Base-by-base conservation (phyloP, 352 stramenopile species). In the Phytophthora gonapodyides region DNA sequence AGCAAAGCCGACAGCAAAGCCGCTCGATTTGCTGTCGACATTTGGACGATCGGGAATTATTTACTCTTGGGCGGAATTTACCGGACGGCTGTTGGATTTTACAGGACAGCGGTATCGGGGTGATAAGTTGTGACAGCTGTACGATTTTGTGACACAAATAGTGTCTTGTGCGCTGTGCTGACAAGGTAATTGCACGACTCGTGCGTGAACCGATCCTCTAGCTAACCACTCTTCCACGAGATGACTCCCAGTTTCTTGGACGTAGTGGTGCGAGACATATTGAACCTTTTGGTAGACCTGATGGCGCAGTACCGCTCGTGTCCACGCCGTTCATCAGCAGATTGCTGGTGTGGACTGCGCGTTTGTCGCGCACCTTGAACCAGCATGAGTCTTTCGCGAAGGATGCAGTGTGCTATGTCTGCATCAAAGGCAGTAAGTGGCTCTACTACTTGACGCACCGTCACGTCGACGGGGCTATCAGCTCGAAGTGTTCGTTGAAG, bases 261-360 rank as follows among this genome's bases (percentile, higher is more conserved):
- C 47, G 58, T 86, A 17, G 73, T 78, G 48, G 64, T 78, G 5
- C 64, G 76, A n/a, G 74, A 72, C 13, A 55, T 75, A 8, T 84
- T 86, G 10, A 67, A 88, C 40, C 56, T 76, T 7, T 65, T 60
- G 0, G 69, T 75, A 7, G 71, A 78, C 5, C 33, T 84, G 24
- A 27, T 27, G 24, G 24, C 42, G 46, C 73, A 6, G 59, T 64
- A 8, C 57, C 75, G n/a, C 45, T 71, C 21, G 63, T 60, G 36
- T 77, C 70, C 3, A 61, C 67, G 21, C 69, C 71, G 35, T 81
- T 82, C 42, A 69, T 85, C 51, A 61, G 46, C 1, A 66, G 57
- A 0, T 44, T 81, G 7, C 60, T 80, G 74, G 66, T 3, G 76
- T 84, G 8, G 50, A 57, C 2, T 84, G 73, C 19, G 75, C 76